Evolutionary conservation across 257 asterid genomes (phyloP), one percentile per base, ranked within the genome.

Genomic region (Solanum pimpinellifolium): DNA sequence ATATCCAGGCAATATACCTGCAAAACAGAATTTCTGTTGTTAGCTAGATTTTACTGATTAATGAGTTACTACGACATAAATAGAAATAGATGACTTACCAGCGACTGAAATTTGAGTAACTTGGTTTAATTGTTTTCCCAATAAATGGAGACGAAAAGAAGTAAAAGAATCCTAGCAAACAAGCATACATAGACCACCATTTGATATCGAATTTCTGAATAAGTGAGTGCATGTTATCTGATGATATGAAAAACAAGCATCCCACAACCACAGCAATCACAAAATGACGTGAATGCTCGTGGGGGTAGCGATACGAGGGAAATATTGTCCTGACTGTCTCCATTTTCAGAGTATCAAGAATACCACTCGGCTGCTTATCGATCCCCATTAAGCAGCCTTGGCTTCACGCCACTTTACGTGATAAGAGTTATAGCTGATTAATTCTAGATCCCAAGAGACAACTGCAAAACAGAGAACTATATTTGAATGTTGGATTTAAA

Each of bases 101-200:
- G 62, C 98, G 96, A 88, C 99, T 97, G 91, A 97, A 97, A 90
- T 96, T 97, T 78, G 99, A 95, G 89, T 96, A 97, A 91, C 98
- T 96, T 74, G 99, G 99, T 89, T 95, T 96, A 91, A 97, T 94
- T n/a, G 98, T 97, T 91, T 97, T 95, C 87, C 99, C 99, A 41
- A 97, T 93, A 87, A 96, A 97, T 8, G 99, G 99, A 68, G 99
- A 95, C 29, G 99, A 97, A 89, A 97, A 97, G 94, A 96, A 97
- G 90, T 97, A 97, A 94, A 97, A 97, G 94, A 96, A 97, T 49
- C 99, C 99, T 70, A 97, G 96, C 95, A 97, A 92, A 87, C 99
- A 97, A n/a, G 95, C 99, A 74, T 97, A 97, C 97, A 97, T 97
- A 68, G 99, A 97, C 99, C 99, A 97, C 99, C 99, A 97, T 90